These are phyloP conservation scores for Candida sojae DNA, from an alignment of 1,139 yeast species.

Conservation along the genomic window DNA sequence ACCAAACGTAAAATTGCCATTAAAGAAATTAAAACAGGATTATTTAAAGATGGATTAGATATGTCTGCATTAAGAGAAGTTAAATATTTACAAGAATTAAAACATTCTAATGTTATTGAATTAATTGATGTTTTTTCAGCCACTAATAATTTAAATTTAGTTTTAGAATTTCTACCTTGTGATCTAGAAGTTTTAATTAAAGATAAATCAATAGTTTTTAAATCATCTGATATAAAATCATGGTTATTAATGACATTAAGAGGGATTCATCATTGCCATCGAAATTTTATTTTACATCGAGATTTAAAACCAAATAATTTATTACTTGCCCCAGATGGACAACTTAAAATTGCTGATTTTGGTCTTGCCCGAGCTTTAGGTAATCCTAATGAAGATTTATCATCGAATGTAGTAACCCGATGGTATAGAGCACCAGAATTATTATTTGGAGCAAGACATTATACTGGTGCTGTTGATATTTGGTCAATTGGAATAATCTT, in stretches of 20 bases:
- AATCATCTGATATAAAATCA: conserved; percentile 85
- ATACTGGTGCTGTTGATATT: conserved; percentile 83
- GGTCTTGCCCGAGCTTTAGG: conserved; percentile 89
- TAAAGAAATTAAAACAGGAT: conserved; percentile 92
- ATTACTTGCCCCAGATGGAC: conserved; percentile 82
- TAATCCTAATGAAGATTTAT: conserved; percentile 74
- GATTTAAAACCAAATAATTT: conserved; percentile 85
- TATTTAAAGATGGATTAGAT: conserved; percentile 93
- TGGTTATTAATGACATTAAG: conserved; percentile 94
- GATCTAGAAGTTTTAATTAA: conserved; percentile 90
- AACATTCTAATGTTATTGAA: conserved; percentile 83
- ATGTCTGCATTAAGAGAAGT: conserved; percentile 98
- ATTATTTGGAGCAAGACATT: conserved; percentile 84
- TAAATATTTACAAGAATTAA: conserved; percentile 84
- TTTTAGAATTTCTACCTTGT: conserved; percentile 86
- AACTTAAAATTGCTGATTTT: conserved; percentile 92
- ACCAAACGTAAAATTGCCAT: conserved; percentile 75
- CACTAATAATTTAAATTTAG: conserved; percentile 73
- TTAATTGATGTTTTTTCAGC: conserved; percentile 83
- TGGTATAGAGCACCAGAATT: conserved; percentile 98
- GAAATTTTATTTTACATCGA: conserved; percentile 86
- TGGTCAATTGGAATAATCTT: conserved; percentile 97
- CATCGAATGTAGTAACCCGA: conserved; percentile 93
- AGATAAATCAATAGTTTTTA: conserved; percentile 73
- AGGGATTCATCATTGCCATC: conserved; percentile 93